A percentile compares a stretch with the other conserved stretches of the same genome.
phyloP scores from a whole-genome alignment of 352 stramenopile genomes.

The Globisporangium mamillatum region DNA sequence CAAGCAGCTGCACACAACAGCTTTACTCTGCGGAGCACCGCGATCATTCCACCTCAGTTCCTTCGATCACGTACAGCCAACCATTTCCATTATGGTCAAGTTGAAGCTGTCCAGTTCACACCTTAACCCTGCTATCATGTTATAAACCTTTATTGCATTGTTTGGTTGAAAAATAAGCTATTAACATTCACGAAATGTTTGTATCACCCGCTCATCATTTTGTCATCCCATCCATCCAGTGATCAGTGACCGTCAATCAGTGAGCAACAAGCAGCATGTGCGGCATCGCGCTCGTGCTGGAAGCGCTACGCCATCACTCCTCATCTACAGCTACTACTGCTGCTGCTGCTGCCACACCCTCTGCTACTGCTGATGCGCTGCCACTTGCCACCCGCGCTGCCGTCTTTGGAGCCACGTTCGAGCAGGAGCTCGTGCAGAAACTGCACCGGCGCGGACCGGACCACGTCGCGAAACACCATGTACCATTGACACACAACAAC shows the following conservation, averaged over 20 bases:
- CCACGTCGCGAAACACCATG: conserved; percentile 13
- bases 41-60: too few species aligned
- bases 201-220: background rate
- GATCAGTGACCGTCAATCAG: background rate
- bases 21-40: too few species aligned
- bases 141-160: too few species aligned
- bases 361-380: background rate
- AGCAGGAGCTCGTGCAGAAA: conserved; percentile 14
- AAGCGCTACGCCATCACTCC: background rate
- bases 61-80: too few species aligned
- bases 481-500: conserved; percentile 8
- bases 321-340: background rate
- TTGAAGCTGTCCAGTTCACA: too few species aligned
- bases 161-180: background rate
- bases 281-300: conserved; percentile 31
- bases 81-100: too few species aligned
- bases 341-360: background rate
- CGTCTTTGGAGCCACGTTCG: conserved; percentile 10
- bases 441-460: conserved; percentile 33
- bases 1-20: too few species aligned
- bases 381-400: too few species aligned
- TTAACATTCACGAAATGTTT: background rate
- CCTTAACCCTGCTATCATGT: too few species aligned
- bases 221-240: background rate
- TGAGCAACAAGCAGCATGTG: conserved; percentile 23